Evolutionary conservation across 495 filamentous ascomycete species (phyloP).

Genomic region (Pyrenula massariospora): DNA sequence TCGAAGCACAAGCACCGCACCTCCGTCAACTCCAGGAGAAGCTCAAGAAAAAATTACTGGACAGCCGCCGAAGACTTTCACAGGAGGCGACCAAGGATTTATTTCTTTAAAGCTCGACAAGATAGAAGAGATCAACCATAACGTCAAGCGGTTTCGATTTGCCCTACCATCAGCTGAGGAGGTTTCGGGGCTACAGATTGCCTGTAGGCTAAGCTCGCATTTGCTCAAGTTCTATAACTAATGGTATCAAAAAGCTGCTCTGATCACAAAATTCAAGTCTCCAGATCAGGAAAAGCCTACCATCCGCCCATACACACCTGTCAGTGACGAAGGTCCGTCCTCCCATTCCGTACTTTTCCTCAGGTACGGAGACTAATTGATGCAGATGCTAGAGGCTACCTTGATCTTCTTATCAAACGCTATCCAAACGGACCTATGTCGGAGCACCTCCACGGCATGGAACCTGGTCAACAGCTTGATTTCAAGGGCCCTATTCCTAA

Average conservation of each 20-base stretch:
- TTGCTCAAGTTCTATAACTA: neutral
- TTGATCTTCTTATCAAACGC: slow-evolving; percentile 84
- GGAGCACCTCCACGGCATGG: slow-evolving; percentile 73
- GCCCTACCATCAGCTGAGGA: slow-evolving; percentile 70
- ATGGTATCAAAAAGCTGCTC: slow-evolving; percentile 39
- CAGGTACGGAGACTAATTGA: neutral
- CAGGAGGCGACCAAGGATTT: slow-evolving; percentile 79
- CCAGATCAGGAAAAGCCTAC: slow-evolving; percentile 66
- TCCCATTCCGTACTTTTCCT: neutral
- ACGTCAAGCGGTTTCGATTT: slow-evolving; percentile 83
- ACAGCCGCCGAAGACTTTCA: slow-evolving; percentile 46
- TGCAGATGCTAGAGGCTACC: slow-evolving; percentile 56
- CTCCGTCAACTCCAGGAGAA: slow-evolving; percentile 6
- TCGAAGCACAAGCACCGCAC: slow-evolving; percentile 17
- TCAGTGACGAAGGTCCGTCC: slow-evolving; percentile 66
- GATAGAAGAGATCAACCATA: slow-evolving; percentile 70
- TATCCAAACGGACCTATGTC: slow-evolving; percentile 90
- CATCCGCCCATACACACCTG: slow-evolving; percentile 85
- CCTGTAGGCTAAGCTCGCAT: slow-evolving; percentile 40
- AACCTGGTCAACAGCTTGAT: slow-evolving; percentile 63
- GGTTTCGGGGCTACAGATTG: slow-evolving; percentile 66
- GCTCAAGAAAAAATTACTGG: slow-evolving; percentile 21
- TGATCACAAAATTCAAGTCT: slow-evolving; percentile 80
- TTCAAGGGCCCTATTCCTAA: slow-evolving; percentile 95
- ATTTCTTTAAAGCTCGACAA: slow-evolving; percentile 66